Base-by-base conservation (phyloP, 768 basidiomycete species). In the Peribolospora kevripleyi region DNA sequence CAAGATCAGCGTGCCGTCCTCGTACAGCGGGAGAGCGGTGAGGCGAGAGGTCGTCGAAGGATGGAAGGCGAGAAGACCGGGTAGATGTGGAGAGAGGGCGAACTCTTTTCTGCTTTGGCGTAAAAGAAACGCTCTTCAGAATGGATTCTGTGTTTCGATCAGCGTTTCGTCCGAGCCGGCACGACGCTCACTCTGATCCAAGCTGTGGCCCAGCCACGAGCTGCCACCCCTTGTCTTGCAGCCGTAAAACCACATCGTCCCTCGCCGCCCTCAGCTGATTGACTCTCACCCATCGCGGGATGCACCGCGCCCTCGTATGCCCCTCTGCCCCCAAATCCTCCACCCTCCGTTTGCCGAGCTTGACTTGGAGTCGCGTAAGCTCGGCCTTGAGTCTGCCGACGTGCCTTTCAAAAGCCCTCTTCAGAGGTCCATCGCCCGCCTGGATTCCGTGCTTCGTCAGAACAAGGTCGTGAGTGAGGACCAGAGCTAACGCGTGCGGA, bases 391-490 rank as follows among this genome's bases (percentile, higher is more conserved):
- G 52, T 0, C 58, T 62, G 55, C 60, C 54, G 42, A 61, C 57
- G 59, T 61, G 54, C 58, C 63, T 66, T 77, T 81, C 61, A 83
- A 80, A 51, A 93, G 74, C 69, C 95, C 91, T 60, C 84, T 79
- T 57, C 78, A 74, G 6, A 98, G 88, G 83, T 36, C 90, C 86
- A 65, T 91, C 81, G 49, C 84, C 79, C 6, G 85, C 81, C 66
- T 93, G 84, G 59, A 98, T 86, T 7, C 87, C 84, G n/a, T 68
- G 65, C 14, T 76, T 71, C 11, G 82, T 73, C 45, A 93, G 72
- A 38, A 98, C 72, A 6, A 90, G 68, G 68, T 98, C 93, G 61
- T 98, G 91, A 1, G 90, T 78, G 42, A 97, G 79, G 46, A 91
- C 79, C 6, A 88, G 73, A 2, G 82, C 79, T 49, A 95, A 74